Conservation (phyloP, 2,329 filamentous ascomycete genomes). For the Aspergillus sp. region DNA sequence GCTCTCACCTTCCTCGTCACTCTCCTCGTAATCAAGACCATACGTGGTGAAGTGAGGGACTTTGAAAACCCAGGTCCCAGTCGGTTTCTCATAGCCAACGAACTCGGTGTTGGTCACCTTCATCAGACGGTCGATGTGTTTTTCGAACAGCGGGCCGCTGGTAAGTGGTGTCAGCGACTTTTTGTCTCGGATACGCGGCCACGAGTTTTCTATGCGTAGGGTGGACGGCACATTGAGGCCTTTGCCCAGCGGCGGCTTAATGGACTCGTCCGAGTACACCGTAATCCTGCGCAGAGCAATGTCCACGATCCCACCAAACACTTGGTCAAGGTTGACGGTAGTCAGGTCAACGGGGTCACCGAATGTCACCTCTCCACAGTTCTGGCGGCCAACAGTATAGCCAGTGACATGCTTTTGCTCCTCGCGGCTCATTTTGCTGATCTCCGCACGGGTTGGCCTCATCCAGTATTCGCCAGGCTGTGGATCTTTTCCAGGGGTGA, state of each 20-base stretch:
- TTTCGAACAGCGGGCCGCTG: conserved; percentile 58
- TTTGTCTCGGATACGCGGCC: conserved; percentile 64
- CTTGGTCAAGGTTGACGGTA: conserved; percentile 66
- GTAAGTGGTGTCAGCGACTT: conserved; percentile 48
- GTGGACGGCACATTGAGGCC: conserved; percentile 85
- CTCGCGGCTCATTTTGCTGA: conserved; percentile 68
- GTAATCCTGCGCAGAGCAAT: conserved; percentile 72
- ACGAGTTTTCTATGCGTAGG: conserved; percentile 85
- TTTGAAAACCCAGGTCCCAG: conserved; percentile 79
- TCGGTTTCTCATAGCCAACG: conserved; percentile 65
- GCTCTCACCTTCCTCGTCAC: conserved; percentile 52
- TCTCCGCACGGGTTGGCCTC: conserved; percentile 62
- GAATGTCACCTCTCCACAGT: conserved; percentile 75
- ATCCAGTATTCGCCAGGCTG: conserved; percentile 78
- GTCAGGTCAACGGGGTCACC: conserved; percentile 74
- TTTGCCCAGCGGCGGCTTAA: conserved; percentile 76
- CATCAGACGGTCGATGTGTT: conserved; percentile 72
- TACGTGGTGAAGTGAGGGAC: conserved; percentile 98
- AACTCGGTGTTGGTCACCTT: conserved; percentile 74
- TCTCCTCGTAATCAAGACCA: conserved; percentile 73
- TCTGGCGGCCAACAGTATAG: conserved; percentile 73
- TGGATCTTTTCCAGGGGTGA: conserved; percentile 35
- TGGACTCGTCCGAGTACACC: conserved; percentile 66
- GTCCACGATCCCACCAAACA: conserved; percentile 66
- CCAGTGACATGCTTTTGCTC: conserved; percentile 64